A percentile compares a stretch with the other conserved stretches of the same genome.
These are phyloP conservation scores for Conidiobolus incongruus DNA, from an alignment of 371 early-diverging fungal species.

Conservation along the genomic window DNA sequence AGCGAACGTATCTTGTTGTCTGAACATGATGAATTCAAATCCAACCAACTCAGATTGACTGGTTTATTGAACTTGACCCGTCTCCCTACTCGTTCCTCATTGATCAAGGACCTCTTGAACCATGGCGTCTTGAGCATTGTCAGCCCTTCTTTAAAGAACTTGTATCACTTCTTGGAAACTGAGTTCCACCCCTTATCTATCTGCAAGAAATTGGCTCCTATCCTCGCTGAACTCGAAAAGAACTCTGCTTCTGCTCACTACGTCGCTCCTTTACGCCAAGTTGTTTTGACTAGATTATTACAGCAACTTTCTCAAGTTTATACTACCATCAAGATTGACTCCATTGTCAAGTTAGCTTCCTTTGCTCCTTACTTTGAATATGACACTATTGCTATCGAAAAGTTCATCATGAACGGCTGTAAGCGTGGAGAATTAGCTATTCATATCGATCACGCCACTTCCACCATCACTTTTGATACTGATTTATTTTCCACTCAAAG, in stretches of 20 bases:
- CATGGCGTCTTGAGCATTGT: slow-evolving; percentile 69
- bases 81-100: slow-evolving; percentile 71
- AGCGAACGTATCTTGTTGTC: slow-evolving; percentile 38
- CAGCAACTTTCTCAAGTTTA: slow-evolving; percentile 94
- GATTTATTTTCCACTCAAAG: slow-evolving; percentile 45
- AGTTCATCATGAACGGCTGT: slow-evolving; percentile 92
- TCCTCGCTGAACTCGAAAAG: slow-evolving; percentile 43
- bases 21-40: slow-evolving; percentile 69
- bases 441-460: slow-evolving; percentile 81
- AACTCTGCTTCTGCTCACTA: slow-evolving; percentile 62
- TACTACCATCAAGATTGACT: slow-evolving; percentile 83
- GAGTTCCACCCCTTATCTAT: slow-evolving; percentile 95
- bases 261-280: slow-evolving; percentile 79
- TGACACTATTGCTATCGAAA: slow-evolving; percentile 74
- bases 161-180: slow-evolving; percentile 85
- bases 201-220: slow-evolving; percentile 82
- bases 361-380: slow-evolving; percentile 72
- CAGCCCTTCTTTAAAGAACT: slow-evolving; percentile 68
- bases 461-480: slow-evolving; percentile 74
- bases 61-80: slow-evolving; percentile 61
- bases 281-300: slow-evolving; percentile 80
- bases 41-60: slow-evolving; percentile 63
- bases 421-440: slow-evolving; percentile 87
- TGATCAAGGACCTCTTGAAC: slow-evolving; percentile 62
- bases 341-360: slow-evolving; percentile 65